Conservation (phyloP, 441 rosid species). For the Pelargonium citronellum region DNA sequence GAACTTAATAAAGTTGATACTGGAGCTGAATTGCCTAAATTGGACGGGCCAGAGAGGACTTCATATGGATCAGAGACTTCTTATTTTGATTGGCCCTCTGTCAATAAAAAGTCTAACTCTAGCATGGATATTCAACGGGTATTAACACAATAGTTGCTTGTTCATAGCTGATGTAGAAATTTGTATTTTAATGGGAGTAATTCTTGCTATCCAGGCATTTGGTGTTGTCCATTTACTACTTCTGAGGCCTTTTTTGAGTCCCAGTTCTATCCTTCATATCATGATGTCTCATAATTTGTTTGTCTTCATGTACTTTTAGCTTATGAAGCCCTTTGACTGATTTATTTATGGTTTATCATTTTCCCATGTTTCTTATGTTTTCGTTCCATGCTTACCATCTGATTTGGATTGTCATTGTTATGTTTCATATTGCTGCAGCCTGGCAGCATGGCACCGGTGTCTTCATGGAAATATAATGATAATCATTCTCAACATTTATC, state of each 20-base stretch:
- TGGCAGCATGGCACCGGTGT: slow-evolving; percentile 32
- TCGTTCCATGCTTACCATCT: neutral
- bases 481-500: slow-evolving; percentile 32
- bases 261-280: neutral
- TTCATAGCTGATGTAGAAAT: no score
- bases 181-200: neutral
- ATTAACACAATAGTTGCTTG: slow-evolving; percentile 5
- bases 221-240: neutral
- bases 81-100: slow-evolving; percentile 40
- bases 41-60: slow-evolving; percentile 32
- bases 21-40: slow-evolving; percentile 28
- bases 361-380: neutral
- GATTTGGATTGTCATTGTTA: slow-evolving; percentile 2
- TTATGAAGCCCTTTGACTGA: neutral
- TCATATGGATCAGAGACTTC: slow-evolving; percentile 33
- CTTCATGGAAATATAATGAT: slow-evolving; percentile 46
- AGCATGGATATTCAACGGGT: slow-evolving; percentile 42
- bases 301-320: neutral
- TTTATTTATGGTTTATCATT: neutral
- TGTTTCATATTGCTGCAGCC: slow-evolving; percentile 41
- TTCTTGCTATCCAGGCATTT: neutral
- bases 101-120: slow-evolving; percentile 30
- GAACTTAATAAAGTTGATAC: slow-evolving; percentile 40
- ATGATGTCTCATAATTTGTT: neutral
- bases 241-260: neutral